Percentiles rank a stretch among this genome's conserved stretches.
phyloP scores from a whole-genome alignment of 2,329 filamentous ascomycete genomes.

The Fusarium begoniae region DNA sequence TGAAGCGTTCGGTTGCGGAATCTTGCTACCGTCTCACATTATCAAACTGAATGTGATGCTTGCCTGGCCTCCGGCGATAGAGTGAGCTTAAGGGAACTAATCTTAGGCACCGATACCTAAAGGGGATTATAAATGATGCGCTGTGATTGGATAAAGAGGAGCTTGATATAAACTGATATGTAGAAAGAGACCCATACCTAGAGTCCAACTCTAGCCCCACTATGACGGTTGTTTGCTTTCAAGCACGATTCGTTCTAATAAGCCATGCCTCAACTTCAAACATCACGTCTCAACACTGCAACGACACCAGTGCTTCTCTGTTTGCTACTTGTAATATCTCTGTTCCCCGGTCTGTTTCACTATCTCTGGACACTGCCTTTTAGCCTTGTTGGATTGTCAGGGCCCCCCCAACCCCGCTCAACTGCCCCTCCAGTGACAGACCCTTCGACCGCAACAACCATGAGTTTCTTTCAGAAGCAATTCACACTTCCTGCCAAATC shows the following conservation, averaged over 20 bases:
- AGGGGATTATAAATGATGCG: constrained; percentile 33
- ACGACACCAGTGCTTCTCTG: constrained; percentile 56
- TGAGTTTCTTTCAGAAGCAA: constrained; percentile 87
- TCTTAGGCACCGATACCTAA: background rate
- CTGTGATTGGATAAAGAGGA: constrained; percentile 23
- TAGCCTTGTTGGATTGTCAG: constrained; percentile 49
- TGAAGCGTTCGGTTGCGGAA: background rate
- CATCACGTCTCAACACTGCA: constrained; percentile 48
- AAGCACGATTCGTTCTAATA: constrained; percentile 23
- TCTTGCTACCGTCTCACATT: background rate
- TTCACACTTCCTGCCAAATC: constrained; percentile 80
- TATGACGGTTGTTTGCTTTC: constrained; percentile 26
- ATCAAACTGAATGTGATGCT: background rate
- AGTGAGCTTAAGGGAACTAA: background rate
- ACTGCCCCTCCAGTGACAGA: constrained; percentile 39
- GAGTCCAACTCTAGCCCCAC: constrained; percentile 43
- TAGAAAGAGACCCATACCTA: constrained; percentile 3
- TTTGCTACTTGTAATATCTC: constrained; percentile 57
- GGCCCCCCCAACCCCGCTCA: constrained; percentile 43
- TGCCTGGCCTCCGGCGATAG: background rate
- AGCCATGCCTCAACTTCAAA: constrained; percentile 57
- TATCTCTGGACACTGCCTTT: constrained; percentile 61
- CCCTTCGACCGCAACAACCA: constrained; percentile 47
- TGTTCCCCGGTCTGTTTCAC: constrained; percentile 65
- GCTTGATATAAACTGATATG: constrained; percentile 4